Percentiles rank a stretch among this genome's conserved stretches.
These are phyloP conservation scores for Trichoderma atroviride DNA, from an alignment of 2,329 filamentous ascomycete genomes.

Conservation along the genomic window DNA sequence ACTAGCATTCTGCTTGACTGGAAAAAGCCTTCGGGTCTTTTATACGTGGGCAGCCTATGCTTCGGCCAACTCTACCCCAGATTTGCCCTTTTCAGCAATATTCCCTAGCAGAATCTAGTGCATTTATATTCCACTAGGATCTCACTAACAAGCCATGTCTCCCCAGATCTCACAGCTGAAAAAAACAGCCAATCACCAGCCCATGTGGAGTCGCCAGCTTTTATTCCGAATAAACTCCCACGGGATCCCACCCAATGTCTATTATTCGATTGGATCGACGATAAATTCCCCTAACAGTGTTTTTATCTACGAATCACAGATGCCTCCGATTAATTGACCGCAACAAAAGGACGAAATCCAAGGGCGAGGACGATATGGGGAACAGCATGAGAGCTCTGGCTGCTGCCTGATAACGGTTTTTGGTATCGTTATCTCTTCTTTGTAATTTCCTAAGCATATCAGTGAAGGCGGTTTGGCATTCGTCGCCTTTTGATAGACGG, in stretches of 20 bases:
- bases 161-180: neutral
- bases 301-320: neutral
- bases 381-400: neutral
- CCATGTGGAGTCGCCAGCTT: neutral
- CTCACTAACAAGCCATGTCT: neutral
- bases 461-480: neutral
- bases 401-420: neutral
- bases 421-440: neutral
- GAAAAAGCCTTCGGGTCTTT: neutral
- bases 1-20: neutral
- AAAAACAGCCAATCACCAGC: neutral
- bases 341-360: neutral
- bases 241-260: neutral
- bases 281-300: neutral
- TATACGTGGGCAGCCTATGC: neutral
- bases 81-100: conserved; percentile 2
- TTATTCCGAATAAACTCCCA: conserved; percentile 18
- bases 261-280: neutral
- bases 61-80: conserved; percentile 15
- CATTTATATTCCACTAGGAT: neutral
- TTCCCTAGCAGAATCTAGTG: neutral
- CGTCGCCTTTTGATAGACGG: neutral
- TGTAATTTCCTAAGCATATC: neutral
- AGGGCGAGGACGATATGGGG: neutral
- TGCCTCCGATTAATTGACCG: conserved; percentile 21